A percentile compares a stretch with the other conserved stretches of the same genome.
Conservation (phyloP, 208 protist species). For the Porcisia deanei region DNA sequence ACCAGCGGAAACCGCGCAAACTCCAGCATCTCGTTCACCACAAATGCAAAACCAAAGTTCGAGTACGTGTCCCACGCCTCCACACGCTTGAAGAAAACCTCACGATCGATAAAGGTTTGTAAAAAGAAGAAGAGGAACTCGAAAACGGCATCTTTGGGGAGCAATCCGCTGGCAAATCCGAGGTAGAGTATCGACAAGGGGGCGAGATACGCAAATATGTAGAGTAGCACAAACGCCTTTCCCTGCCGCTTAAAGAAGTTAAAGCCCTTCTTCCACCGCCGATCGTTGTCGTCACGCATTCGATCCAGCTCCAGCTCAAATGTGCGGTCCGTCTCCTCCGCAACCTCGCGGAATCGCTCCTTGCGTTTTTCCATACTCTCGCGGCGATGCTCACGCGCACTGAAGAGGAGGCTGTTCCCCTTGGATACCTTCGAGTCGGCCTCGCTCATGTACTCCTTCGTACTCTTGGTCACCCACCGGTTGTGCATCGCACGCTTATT, state of each 20-base stretch:
- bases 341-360: conserved; percentile 31
- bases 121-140: conserved; percentile 78
- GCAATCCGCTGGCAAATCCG: conserved; percentile 58
- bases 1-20: conserved; percentile 75
- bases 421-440: conserved; percentile 41
- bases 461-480: conserved; percentile 85
- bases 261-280: conserved; percentile 56
- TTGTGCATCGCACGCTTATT: conserved; percentile 32
- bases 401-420: conserved; percentile 25
- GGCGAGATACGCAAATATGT: conserved; percentile 56
- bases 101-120: conserved; percentile 54
- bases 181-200: conserved; percentile 66
- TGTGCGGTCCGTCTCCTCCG: conserved; percentile 50
- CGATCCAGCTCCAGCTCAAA: conserved; percentile 80
- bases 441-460: conserved; percentile 88
- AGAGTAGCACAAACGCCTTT: conserved; percentile 66
- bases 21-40: conserved; percentile 86
- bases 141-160: conserved; percentile 78
- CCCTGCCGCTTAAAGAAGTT: conserved; percentile 87
- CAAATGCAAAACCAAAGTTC: conserved; percentile 90
- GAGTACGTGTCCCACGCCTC: conserved; percentile 85
- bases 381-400: conserved; percentile 31
- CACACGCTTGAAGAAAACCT: conserved; percentile 72
- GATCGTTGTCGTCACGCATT: conserved; percentile 60
- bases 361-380: conserved; percentile 18